phyloP scores from a whole-genome alignment of 23 red algal genomes.

The Gracilaria caudata region DNA sequence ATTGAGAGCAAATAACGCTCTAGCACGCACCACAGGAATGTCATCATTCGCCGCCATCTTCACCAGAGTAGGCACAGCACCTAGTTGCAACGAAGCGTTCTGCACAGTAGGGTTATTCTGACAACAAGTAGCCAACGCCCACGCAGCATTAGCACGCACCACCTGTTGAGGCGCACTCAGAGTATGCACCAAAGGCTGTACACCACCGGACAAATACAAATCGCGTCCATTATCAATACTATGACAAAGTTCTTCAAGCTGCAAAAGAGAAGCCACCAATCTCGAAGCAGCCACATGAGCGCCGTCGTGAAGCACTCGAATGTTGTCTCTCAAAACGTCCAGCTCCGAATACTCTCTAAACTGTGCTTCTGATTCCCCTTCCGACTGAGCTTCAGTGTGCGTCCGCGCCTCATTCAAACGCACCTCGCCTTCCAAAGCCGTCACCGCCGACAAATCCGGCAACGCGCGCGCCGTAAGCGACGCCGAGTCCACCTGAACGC shows the following conservation, averaged over 20 bases:
- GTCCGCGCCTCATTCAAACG: background rate
- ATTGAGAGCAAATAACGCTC: slow-evolving; percentile 51
- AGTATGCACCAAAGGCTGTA: slow-evolving; percentile 4
- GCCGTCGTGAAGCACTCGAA: background rate
- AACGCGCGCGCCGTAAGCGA: background rate
- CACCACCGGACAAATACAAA: slow-evolving; percentile 39
- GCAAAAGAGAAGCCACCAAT: slow-evolving; percentile 14
- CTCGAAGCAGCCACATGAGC: background rate
- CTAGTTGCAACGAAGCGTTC: slow-evolving; percentile 42
- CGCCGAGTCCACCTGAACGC: too few species aligned
- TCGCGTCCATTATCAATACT: slow-evolving; percentile 47
- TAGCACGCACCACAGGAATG: slow-evolving; percentile 18
- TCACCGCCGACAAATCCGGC: background rate
- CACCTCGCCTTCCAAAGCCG: background rate
- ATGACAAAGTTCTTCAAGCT: slow-evolving; percentile 55
- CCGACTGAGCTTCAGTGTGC: background rate
- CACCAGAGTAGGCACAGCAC: slow-evolving; percentile 26
- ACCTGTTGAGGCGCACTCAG: slow-evolving; percentile 8
- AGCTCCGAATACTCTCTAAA: slow-evolving; percentile 6
- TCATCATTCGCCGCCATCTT: slow-evolving; percentile 36
- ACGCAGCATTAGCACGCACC: slow-evolving; percentile 36
- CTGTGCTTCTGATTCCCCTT: background rate
- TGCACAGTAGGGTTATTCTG: slow-evolving; percentile 66
- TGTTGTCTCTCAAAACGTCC: background rate
- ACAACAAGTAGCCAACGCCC: slow-evolving; percentile 57